phyloP scores from a whole-genome alignment of 768 basidiomycete genomes.

The Nidula microcarpa region DNA sequence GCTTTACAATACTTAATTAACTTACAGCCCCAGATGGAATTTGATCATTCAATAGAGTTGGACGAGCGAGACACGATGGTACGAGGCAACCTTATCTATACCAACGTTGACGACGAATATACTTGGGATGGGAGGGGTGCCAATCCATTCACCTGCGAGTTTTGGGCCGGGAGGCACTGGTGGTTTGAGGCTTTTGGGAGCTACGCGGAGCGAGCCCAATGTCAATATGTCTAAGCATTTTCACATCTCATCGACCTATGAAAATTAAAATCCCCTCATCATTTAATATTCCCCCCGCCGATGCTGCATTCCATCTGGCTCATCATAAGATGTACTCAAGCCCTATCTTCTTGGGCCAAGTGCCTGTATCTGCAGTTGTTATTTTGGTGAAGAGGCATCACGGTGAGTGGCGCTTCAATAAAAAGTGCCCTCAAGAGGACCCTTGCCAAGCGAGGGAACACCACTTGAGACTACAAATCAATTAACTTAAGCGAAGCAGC shows the following conservation, averaged over 20 bases:
- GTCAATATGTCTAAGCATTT: background rate
- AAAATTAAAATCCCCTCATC: slow-evolving; percentile 83
- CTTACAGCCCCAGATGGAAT: no score
- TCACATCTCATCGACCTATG: slow-evolving; percentile 32
- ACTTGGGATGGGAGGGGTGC: slow-evolving; percentile 70
- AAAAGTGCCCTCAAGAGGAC: no score
- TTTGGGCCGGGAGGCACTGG: slow-evolving; percentile 81
- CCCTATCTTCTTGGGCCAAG: slow-evolving; percentile 61
- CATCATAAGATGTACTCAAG: slow-evolving; percentile 60
- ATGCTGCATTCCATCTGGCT: slow-evolving; percentile 63
- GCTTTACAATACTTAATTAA: no score
- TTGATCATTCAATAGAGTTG: slow-evolving; percentile 7
- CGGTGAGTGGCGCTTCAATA: no score
- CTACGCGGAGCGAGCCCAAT: slow-evolving; percentile 27
- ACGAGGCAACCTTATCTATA: slow-evolving; percentile 48
- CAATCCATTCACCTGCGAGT: slow-evolving; percentile 80
- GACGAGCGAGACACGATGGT: slow-evolving; percentile 79
- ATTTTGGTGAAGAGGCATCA: no score
- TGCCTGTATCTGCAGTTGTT: slow-evolving; percentile 29
- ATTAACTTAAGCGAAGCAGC: no score
- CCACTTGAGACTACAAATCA: no score
- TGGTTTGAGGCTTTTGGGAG: slow-evolving; percentile 78
- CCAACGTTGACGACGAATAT: slow-evolving; percentile 85
- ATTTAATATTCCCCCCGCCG: slow-evolving; percentile 79
- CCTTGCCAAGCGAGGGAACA: no score